phyloP scores from a whole-genome alignment of 768 basidiomycete species.

The Mycena rebaudengoi region DNA sequence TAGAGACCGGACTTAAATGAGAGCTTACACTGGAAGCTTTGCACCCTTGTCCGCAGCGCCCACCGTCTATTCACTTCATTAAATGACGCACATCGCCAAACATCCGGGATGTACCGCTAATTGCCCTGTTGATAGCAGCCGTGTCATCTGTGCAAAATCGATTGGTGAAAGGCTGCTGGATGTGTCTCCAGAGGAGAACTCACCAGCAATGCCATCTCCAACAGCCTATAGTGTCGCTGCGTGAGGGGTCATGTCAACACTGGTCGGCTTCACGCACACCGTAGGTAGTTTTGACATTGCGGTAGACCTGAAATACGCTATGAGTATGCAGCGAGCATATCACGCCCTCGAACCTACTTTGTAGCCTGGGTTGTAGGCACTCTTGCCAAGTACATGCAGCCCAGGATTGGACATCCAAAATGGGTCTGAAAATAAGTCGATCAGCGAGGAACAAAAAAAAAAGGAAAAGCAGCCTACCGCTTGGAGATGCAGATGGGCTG shows the following conservation, averaged over 20 bases:
- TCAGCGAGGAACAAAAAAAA: background rate
- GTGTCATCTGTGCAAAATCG: constrained; percentile 18
- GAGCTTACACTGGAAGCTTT: background rate
- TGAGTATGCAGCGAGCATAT: background rate
- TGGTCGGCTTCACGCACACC: background rate
- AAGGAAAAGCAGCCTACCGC: background rate
- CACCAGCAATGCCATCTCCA: constrained; percentile 3
- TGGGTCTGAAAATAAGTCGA: background rate
- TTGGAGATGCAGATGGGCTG: background rate
- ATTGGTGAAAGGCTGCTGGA: background rate
- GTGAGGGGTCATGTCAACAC: background rate
- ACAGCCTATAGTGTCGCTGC: background rate
- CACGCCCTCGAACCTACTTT: background rate
- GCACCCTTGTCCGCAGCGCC: constrained; percentile 10
- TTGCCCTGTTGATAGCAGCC: constrained; percentile 11
- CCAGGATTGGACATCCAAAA: background rate
- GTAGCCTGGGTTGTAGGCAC: background rate
- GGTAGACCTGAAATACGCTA: background rate
- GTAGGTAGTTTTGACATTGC: background rate
- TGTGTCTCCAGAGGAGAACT: background rate
- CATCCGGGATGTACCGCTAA: background rate
- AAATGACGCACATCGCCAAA: background rate
- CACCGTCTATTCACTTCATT: background rate
- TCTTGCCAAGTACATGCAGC: background rate
- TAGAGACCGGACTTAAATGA: background rate